Evolutionary conservation across 345 rosid genomes (phyloP).

Genomic region (Pistacia atlantica): DNA sequence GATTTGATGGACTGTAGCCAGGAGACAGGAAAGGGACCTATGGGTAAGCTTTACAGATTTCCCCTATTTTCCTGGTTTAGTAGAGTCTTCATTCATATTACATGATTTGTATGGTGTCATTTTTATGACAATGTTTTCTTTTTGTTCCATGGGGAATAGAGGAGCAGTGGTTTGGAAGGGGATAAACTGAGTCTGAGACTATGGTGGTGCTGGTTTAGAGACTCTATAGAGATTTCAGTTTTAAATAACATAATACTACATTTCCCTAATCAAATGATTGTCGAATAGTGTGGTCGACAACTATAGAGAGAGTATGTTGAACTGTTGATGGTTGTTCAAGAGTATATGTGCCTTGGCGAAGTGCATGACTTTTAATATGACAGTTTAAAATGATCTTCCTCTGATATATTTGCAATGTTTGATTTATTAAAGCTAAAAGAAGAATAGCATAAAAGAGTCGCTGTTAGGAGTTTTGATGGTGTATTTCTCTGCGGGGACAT

Average conservation of each 20-base stretch:
- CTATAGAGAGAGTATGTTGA: not conserved
- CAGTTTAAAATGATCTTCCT: not conserved
- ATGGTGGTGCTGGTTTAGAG: not conserved
- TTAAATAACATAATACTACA: not conserved
- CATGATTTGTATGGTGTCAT: not conserved
- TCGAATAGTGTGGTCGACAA: not conserved
- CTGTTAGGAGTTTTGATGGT: not conserved
- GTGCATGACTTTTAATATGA: not conserved
- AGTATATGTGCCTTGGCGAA: not conserved
- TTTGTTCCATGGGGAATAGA: not conserved
- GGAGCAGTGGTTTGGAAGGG: too few relatives aligned
- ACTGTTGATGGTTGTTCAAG: not conserved
- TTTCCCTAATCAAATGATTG: not conserved
- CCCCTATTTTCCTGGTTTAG: not conserved
- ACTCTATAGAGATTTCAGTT: not conserved
- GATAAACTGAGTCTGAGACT: not conserved
- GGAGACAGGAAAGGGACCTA: conserved; percentile 89
- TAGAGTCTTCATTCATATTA: not conserved
- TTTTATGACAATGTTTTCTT: not conserved
- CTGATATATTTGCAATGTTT: not conserved
- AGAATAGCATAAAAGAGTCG: too few relatives aligned
- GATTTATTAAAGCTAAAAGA: not conserved
- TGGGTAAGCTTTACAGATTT: conserved; percentile 61
- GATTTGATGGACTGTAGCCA: conserved; percentile 97
- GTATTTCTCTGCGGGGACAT: not conserved